Evolutionary conservation across 192 early-diverging fungal species (phyloP), one percentile per base, ranked within the genome.

Genomic region (Gigaspora rosea): DNA sequence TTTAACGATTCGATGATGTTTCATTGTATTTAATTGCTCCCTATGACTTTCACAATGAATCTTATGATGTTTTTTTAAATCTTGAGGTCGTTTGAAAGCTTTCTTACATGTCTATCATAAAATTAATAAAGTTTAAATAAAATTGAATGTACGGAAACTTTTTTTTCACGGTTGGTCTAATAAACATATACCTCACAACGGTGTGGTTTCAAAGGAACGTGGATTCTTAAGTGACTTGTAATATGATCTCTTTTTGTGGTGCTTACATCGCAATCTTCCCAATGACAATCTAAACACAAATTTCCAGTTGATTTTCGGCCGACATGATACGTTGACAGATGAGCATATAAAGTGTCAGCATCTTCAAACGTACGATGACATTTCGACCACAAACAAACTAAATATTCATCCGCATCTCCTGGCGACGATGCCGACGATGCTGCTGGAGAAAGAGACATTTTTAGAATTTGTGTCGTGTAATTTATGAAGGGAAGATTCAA

Each of bases 161-260:
- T 22, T 62, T 33, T 33, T 41, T 41, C 41, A 3, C 41, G 41
- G 41, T 41, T 41, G 27, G 27, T 27, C 27, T 27, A 41, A 66
- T 41, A 41, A 3, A 47, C 46, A 66, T 9, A n/a, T 86, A 93
- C 93, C 63, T 79, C 76, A 82, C 97, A 98, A 36, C 82, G 83
- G 83, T 95, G 90, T 10, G 97, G 97, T 83, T 97, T 97, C 27
- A 95, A 88, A 12, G 94, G 90, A 9, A 99, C 90, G 80, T 99
- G 97, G 52, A 96, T 92, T 69, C 96, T 86, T 76, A 97, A 82
- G 79, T 99, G 97, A 16, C 91, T 93, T n/a, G 96, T 99, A 68
- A 97, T 93, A 81, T 99, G 97, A 82, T 99, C 97, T 77, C 97
- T 85, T 87, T 99, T 99, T 33, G 85, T 83, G 51, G 90, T 91